Percentiles rank a stretch among this genome's conserved stretches.
Evolutionary conservation across 2,329 filamentous ascomycete genomes (phyloP).

Genomic region (Cladorrhinum sp.): DNA sequence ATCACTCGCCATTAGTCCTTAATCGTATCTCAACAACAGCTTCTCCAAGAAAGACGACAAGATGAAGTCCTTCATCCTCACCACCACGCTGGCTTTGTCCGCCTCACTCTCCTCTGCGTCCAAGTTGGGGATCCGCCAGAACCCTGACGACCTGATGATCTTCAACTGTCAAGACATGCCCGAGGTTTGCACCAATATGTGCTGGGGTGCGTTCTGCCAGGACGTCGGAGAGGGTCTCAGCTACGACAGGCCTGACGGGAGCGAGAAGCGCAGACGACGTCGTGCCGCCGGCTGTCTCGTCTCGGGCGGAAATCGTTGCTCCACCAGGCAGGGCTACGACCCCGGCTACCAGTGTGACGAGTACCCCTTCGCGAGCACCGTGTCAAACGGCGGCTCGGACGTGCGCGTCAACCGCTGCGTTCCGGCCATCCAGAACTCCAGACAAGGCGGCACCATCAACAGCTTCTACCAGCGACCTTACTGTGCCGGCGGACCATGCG

Average conservation of each 20-base stretch:
- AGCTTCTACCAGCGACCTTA: neutral
- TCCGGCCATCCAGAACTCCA: neutral
- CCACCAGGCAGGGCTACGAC: neutral
- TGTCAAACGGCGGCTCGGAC: neutral
- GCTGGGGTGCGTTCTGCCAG: neutral
- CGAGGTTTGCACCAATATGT: neutral
- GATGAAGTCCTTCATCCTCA: neutral
- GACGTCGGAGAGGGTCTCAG: neutral
- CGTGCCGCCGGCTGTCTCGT: neutral
- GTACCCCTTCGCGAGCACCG: neutral
- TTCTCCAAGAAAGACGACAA: neutral
- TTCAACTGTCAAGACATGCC: neutral
- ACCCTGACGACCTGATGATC: neutral
- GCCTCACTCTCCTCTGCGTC: neutral
- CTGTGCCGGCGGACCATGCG: neutral
- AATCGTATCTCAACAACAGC: neutral
- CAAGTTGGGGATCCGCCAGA: neutral
- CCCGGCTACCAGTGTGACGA: neutral
- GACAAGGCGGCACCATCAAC: neutral
- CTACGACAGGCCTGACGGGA: neutral
- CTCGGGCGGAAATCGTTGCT: neutral
- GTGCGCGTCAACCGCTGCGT: neutral
- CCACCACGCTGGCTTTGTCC: neutral
- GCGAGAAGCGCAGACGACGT: neutral
- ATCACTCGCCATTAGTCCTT: neutral